Evolutionary conservation across 2,329 filamentous ascomycete species (phyloP).

Genomic region (Colletotrichum chrysophilum): DNA sequence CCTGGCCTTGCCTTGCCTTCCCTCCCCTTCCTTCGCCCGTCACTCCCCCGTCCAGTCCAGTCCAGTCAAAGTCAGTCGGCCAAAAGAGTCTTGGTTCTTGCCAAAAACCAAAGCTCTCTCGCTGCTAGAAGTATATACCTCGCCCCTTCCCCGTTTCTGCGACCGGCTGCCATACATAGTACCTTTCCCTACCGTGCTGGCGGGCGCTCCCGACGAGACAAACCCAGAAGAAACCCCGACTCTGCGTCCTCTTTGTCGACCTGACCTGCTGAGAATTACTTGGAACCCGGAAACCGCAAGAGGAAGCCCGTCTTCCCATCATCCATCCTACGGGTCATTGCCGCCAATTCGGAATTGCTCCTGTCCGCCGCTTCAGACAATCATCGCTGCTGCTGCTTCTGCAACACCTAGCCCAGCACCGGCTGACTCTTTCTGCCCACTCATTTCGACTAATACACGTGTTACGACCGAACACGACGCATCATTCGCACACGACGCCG

Average conservation of each 20-base stretch:
- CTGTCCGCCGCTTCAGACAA: not conserved
- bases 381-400: not conserved
- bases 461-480: constrained; percentile 6
- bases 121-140: constrained; percentile 15
- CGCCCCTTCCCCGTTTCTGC: constrained; percentile 14
- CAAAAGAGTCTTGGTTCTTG: not conserved
- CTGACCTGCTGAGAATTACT: not conserved
- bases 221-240: not conserved
- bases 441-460: constrained; percentile 13
- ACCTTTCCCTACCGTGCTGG: constrained; percentile 11
- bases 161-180: not conserved
- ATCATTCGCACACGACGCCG: constrained; percentile 3
- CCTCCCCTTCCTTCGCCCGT: not conserved
- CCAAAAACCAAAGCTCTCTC: not conserved
- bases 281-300: not conserved
- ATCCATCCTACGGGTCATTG: not conserved
- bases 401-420: not conserved
- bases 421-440: not conserved
- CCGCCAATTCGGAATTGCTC: not conserved
- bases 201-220: constrained; percentile 20
- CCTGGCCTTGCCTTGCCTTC: not conserved
- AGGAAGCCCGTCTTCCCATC: not conserved
- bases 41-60: not conserved
- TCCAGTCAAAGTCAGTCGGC: not conserved
- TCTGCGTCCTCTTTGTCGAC: not conserved